Evolutionary conservation across 176 grass and related monocot genomes (phyloP).

Genomic region (Chrysopogon serrulatus): DNA sequence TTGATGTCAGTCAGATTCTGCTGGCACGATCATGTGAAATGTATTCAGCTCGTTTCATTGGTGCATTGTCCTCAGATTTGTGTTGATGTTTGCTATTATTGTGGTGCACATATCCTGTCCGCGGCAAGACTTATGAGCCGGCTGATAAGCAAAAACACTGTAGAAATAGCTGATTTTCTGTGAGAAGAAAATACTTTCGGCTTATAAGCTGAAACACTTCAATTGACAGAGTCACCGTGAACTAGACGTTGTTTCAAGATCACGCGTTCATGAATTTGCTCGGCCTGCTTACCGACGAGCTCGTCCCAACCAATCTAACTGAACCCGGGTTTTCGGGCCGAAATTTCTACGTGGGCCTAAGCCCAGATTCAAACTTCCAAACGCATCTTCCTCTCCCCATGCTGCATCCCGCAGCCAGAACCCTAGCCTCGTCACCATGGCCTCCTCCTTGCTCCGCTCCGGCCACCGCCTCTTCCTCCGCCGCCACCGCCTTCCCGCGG

Average conservation of each 20-base stretch:
- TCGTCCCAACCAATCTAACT: too few species aligned
- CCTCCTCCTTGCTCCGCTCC: constrained; percentile 61
- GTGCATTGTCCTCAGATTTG: background rate
- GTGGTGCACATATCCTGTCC: background rate
- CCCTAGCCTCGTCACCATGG: constrained; percentile 48
- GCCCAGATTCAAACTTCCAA: background rate
- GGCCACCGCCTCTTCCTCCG: constrained; percentile 39
- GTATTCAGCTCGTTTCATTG: background rate
- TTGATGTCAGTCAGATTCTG: background rate
- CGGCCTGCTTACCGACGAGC: too few species aligned
- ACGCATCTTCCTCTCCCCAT: background rate
- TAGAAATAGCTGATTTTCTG: too few species aligned
- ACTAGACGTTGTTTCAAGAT: background rate
- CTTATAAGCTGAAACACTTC: too few species aligned
- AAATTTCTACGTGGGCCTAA: background rate
- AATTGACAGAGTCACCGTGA: background rate
- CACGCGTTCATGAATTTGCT: background rate
- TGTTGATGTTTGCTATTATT: background rate
- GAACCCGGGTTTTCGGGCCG: background rate
- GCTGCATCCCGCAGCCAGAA: constrained; percentile 13
- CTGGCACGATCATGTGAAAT: background rate
- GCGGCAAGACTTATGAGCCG: too few species aligned
- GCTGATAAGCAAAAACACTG: too few species aligned
- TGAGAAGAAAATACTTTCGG: too few species aligned
- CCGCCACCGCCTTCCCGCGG: constrained; percentile 10